Base-by-base conservation (phyloP, 441 rosid genomes). In the Brassica balearica region DNA sequence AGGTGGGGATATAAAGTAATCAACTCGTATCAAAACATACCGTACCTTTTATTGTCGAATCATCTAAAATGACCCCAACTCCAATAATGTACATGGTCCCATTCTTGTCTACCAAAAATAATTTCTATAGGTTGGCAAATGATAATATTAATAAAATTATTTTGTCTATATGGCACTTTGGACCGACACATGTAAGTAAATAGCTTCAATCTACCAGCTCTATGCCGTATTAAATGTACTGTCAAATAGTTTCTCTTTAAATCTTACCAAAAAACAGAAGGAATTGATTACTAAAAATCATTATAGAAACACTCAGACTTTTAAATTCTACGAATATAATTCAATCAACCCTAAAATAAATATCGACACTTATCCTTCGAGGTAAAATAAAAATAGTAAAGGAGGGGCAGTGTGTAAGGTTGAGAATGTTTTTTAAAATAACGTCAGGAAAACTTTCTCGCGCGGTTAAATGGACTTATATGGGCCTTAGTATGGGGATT, bases 61-160 rank as follows among this genome's bases (percentile, higher is more conserved):
- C 71, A 73, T 78, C 29, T 20, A 78, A 56, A 56, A 58, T 67
- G 59, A 68, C 46, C 69, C 71, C 63, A 55, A 56, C 75, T 60
- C 68, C 68, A 79, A 74, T 79, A 74, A 79, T 79, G 70, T 71
- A 74, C 46, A 73, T 68, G 82, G 82, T 64, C 82, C 82, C 75
- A 68, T 55, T 74, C 2, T 27, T 74, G 64, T 74, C 71, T 68
- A 66, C 56, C 68, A 4, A 8, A 62, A 68, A 68, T 68, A 61
- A 79, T 74, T 60, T 68, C 1, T 63, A 58, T 55, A 60, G 60
- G 51, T 55, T 78, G 72, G 62, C 75, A 68, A 41, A 68, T 38
- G 65, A 68, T 51, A 62, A 1, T 6, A 6, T 8, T 12, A 55
- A 15, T 15, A 55, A 55, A 15, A 55, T 55, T 55, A 55, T 55